Conservation (phyloP, 805 yeast species). For the Pichia exigua region DNA sequence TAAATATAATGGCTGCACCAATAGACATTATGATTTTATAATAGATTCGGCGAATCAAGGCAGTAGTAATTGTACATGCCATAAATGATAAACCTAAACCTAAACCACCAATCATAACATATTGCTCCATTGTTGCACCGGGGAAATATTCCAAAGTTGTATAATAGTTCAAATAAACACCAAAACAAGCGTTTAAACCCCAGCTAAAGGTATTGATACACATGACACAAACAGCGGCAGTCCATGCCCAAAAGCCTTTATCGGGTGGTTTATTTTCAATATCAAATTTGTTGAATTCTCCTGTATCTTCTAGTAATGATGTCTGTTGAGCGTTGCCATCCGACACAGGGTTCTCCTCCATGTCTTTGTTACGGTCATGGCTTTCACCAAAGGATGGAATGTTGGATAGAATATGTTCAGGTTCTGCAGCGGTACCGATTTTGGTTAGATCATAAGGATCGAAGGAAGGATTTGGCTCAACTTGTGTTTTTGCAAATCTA, state of each 20-base stretch:
- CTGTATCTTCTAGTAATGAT: slow-evolving; percentile 26
- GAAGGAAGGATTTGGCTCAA: slow-evolving; percentile 6
- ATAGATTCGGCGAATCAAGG: slow-evolving; percentile 43
- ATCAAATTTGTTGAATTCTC: slow-evolving; percentile 25
- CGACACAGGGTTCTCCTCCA: not conserved
- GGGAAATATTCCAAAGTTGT: slow-evolving; percentile 33
- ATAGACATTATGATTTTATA: slow-evolving; percentile 35
- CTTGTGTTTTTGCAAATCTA: slow-evolving; percentile 16
- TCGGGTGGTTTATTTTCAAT: slow-evolving; percentile 32
- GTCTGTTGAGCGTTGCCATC: too few species aligned
- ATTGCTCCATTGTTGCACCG: slow-evolving; percentile 44
- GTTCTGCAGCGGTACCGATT: slow-evolving; percentile 1
- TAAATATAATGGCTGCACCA: slow-evolving; percentile 35
- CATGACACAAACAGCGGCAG: slow-evolving; percentile 31
- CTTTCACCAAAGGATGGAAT: not conserved
- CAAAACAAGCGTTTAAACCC: slow-evolving; percentile 49
- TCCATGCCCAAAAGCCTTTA: slow-evolving; percentile 44
- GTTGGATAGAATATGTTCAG: not conserved
- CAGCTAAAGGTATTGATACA: slow-evolving; percentile 35
- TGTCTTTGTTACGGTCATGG: not conserved
- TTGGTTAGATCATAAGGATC: not conserved
- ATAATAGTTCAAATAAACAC: slow-evolving; percentile 46
- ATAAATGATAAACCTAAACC: slow-evolving; percentile 49
- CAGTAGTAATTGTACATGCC: slow-evolving; percentile 48
- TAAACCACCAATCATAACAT: slow-evolving; percentile 50